Percentiles rank a stretch among this genome's conserved stretches.
phyloP scores from a whole-genome alignment of 2,329 filamentous ascomycete genomes.

The Microdochium paspali region DNA sequence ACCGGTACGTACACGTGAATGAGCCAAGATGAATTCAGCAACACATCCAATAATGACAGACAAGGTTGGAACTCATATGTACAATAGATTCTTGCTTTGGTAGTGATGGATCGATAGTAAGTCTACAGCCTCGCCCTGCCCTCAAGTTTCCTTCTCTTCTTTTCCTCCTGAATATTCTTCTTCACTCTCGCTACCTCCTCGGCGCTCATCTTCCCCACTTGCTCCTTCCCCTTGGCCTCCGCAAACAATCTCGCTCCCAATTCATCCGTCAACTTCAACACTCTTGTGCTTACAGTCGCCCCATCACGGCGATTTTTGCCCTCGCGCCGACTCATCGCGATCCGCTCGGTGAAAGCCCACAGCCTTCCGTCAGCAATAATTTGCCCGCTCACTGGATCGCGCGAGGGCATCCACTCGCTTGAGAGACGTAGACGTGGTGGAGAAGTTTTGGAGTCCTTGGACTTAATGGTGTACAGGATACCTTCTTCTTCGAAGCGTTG shows the following conservation, averaged over 20 bases:
- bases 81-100: no score
- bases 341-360: constrained; percentile 88
- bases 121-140: constrained; percentile 40
- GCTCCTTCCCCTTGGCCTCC: constrained; percentile 31
- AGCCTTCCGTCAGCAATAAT: constrained; percentile 65
- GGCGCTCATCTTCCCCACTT: constrained; percentile 33
- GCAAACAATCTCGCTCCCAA: constrained; percentile 64
- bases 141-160: constrained; percentile 37
- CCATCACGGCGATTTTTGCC: constrained; percentile 96
- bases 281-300: constrained; percentile 74
- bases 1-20: no score
- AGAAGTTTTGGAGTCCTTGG: constrained; percentile 49
- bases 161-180: constrained; percentile 33
- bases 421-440: constrained; percentile 58
- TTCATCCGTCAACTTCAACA: constrained; percentile 66
- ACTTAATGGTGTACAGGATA: constrained; percentile 67
- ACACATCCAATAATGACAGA: no score
- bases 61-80: no score
- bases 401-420: constrained; percentile 62
- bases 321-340: constrained; percentile 73
- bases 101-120: no score
- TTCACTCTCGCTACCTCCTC: constrained; percentile 39
- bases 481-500: constrained; percentile 82
- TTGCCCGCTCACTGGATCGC: constrained; percentile 50
- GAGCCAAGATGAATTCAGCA: no score